Percentiles rank a stretch among this genome's conserved stretches.
Evolutionary conservation across 768 basidiomycete genomes (phyloP).

Genomic region (Calocybe indica): DNA sequence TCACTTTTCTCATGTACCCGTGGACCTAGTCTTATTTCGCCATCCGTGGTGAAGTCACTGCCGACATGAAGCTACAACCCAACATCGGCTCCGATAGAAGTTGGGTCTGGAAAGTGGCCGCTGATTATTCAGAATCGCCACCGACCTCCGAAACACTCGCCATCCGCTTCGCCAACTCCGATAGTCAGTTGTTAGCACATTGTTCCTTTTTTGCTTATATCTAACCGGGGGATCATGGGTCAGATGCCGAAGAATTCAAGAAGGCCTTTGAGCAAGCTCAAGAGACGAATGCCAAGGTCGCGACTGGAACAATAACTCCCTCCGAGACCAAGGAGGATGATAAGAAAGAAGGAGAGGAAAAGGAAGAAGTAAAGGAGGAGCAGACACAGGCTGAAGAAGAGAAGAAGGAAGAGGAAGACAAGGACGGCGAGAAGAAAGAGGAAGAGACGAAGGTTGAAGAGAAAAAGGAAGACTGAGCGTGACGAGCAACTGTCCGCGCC

Average conservation of each 20-base stretch:
- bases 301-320: constrained; percentile 15
- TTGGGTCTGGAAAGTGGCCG: constrained; percentile 98
- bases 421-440: constrained; percentile 19
- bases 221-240: constrained; percentile 1
- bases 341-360: constrained; percentile 19
- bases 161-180: constrained; percentile 95
- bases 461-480: constrained; percentile 8
- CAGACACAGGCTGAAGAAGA: constrained; percentile 18
- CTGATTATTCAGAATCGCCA: constrained; percentile 89
- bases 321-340: constrained; percentile 21
- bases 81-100: constrained; percentile 99
- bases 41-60: constrained; percentile 50
- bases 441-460: constrained; percentile 23
- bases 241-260: constrained; percentile 89
- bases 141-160: constrained; percentile 94
- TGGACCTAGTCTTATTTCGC: background rate
- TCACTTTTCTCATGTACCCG: constrained; percentile 15
- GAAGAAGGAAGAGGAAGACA: constrained; percentile 25
- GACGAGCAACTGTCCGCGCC: no score
- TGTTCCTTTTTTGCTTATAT: background rate
- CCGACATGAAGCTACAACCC: constrained; percentile 92
- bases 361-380: constrained; percentile 1
- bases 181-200: constrained; percentile 54
- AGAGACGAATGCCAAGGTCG: constrained; percentile 51
- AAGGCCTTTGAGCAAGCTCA: constrained; percentile 82